Base-by-base conservation (phyloP, 495 filamentous ascomycete species). In the Penicillium pulvis region DNA sequence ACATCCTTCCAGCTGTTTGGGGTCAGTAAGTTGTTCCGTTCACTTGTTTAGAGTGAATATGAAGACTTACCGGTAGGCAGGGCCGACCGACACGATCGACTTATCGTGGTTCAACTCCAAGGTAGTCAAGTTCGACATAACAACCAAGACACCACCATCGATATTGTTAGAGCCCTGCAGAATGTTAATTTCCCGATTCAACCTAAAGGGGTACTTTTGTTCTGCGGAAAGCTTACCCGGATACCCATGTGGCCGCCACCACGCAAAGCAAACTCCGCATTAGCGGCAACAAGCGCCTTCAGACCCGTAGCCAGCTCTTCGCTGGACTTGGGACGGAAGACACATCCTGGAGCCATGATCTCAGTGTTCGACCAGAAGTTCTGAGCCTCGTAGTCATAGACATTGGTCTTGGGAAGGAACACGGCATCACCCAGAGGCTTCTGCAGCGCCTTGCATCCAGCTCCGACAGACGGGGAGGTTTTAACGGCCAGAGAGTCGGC, bases 71-170 rank as follows among this genome's bases (percentile, higher is more conserved):
- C 65, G 59, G 51, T 70, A 63, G 2, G 58, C 57, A 17, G 69
- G 69, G 26, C 71, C 69, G 41, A 74, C 46, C 3, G 67, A 70
- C 26, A 74, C 17, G 28, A 68, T 39, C 5, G 69, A 74, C 41
- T 69, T 53, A 54, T 74, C 69, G 2, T 64, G 49, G 26, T 60
- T 65, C 43, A 72, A 26, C 26, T 65, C 30, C 63, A 72, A 17
- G 16, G 64, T 64, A 35, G 77, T 79, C 39, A 90, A 58, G 4
- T 75, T 75, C 1, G 63, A 71, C 61, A 88, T 69, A 53, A 81
- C 79, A 49, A 90, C 78, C 23, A 85, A 77, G 4, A 89, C 76
- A 16, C 86, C 85, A 20, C 71, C 59, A n/a, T 79, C 51, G 57
- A 72, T 72, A 17, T 71, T 74, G 57, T 74, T 74, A 71, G 54